Conservation (phyloP, 495 filamentous ascomycete genomes). For the Terfezia claveryi region DNA sequence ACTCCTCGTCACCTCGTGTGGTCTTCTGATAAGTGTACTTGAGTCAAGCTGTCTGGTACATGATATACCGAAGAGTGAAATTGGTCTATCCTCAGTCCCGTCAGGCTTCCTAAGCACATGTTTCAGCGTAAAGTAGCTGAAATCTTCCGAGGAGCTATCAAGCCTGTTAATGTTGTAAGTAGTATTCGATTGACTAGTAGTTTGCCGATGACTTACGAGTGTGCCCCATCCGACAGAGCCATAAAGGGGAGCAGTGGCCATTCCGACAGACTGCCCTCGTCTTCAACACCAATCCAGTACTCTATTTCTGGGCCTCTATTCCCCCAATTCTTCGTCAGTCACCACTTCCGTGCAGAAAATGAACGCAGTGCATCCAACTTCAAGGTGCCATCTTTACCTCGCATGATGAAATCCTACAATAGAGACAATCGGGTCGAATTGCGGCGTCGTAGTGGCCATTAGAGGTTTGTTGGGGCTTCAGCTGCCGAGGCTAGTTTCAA, state of each 20-base stretch:
- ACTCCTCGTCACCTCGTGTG: slow-evolving; percentile 75
- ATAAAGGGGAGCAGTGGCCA: slow-evolving; percentile 90
- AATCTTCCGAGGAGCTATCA: slow-evolving; percentile 63
- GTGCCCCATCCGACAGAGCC: slow-evolving; percentile 90
- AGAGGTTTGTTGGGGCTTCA: too few species aligned
- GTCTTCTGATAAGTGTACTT: slow-evolving; percentile 47
- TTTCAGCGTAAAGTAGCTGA: slow-evolving; percentile 86
- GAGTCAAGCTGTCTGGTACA: slow-evolving; percentile 83
- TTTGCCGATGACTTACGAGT: slow-evolving; percentile 39
- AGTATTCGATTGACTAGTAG: not conserved
- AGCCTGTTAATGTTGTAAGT: not conserved
- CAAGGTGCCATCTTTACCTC: slow-evolving; percentile 27
- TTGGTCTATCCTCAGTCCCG: slow-evolving; percentile 16
- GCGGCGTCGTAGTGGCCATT: not conserved
- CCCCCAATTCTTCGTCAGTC: slow-evolving; percentile 1
- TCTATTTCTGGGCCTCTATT: slow-evolving; percentile 81
- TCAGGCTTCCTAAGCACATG: slow-evolving; percentile 3
- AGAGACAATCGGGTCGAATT: slow-evolving; percentile 40
- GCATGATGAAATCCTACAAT: slow-evolving; percentile 97
- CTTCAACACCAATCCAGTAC: slow-evolving; percentile 61
- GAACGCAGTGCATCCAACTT: slow-evolving; percentile 2
- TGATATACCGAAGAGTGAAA: slow-evolving; percentile 86
- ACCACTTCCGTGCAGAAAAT: not conserved
- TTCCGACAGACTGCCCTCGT: slow-evolving; percentile 64
- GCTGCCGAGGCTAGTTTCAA: too few species aligned